These are phyloP conservation scores for Trichoderma sp. DNA, from an alignment of 2,329 filamentous ascomycete species.

Conservation along the genomic window DNA sequence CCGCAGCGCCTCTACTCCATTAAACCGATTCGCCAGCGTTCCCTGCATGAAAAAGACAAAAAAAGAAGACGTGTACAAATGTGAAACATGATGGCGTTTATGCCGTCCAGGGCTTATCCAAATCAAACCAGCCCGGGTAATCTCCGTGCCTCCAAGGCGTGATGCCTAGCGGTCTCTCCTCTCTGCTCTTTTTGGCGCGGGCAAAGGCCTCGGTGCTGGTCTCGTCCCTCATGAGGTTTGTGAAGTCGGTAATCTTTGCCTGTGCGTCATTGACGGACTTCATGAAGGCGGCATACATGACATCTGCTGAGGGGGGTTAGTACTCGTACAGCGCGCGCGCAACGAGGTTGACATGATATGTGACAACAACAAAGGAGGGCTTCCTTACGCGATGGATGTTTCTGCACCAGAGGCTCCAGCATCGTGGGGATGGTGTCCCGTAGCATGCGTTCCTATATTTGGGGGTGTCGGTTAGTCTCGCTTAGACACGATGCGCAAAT, in stretches of 20 bases:
- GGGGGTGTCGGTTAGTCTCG: slow-evolving; percentile 25
- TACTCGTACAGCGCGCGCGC: neutral
- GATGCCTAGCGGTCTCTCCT: slow-evolving; percentile 57
- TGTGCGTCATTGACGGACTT: slow-evolving; percentile 50
- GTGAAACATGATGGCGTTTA: neutral
- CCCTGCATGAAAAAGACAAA: neutral
- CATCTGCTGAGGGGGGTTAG: neutral
- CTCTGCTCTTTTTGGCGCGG: slow-evolving; percentile 54
- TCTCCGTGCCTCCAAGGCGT: slow-evolving; percentile 60
- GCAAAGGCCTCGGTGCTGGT: slow-evolving; percentile 53
- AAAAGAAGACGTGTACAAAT: neutral
- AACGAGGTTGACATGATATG: neutral
- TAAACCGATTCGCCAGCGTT: neutral
- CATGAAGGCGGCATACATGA: slow-evolving; percentile 44
- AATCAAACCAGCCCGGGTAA: slow-evolving; percentile 58
- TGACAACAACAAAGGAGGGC: neutral
- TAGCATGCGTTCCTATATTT: slow-evolving; percentile 36
- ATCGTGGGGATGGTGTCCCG: slow-evolving; percentile 42
- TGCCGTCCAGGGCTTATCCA: slow-evolving; percentile 31
- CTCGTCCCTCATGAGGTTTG: slow-evolving; percentile 48
- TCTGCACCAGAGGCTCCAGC: slow-evolving; percentile 51
- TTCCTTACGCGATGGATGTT: slow-evolving; percentile 53
- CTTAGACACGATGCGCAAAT: neutral
- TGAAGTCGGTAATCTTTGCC: slow-evolving; percentile 55
- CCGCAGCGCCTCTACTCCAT: slow-evolving; percentile 8